Evolutionary conservation across 2,329 filamentous ascomycete genomes (phyloP).

Genomic region (Pseudogymnoascus sp.): DNA sequence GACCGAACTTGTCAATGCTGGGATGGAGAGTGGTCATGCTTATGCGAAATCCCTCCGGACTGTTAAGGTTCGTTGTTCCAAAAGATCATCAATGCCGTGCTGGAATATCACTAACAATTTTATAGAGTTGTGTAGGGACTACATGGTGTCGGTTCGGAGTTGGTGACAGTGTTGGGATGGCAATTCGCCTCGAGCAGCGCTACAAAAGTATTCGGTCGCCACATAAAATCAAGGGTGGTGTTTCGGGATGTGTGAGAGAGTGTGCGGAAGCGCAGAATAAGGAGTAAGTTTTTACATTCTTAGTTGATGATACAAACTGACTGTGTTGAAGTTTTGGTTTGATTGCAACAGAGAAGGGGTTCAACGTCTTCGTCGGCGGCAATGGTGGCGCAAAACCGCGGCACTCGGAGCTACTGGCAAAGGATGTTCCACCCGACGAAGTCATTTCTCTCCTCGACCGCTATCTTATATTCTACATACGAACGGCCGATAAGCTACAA

Average conservation of each 20-base stretch:
- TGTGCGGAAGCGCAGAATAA: slow-evolving; percentile 91
- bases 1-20: slow-evolving; percentile 69
- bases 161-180: slow-evolving; percentile 85
- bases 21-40: slow-evolving; percentile 84
- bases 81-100: background rate
- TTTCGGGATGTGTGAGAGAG: slow-evolving; percentile 85
- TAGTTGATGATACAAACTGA: background rate
- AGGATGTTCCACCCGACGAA: slow-evolving; percentile 75
- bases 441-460: slow-evolving; percentile 78
- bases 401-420: slow-evolving; percentile 75
- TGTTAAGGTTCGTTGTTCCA: slow-evolving; percentile 47
- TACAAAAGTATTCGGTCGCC: slow-evolving; percentile 87
- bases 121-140: slow-evolving; percentile 69
- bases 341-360: slow-evolving; percentile 86
- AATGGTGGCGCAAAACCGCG: slow-evolving; percentile 81
- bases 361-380: slow-evolving; percentile 84
- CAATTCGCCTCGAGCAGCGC: slow-evolving; percentile 75
- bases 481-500: slow-evolving; percentile 83
- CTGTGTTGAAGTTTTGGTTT: slow-evolving; percentile 60
- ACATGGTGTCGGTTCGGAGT: slow-evolving; percentile 89
- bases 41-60: slow-evolving; percentile 85
- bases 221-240: slow-evolving; percentile 86
- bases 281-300: slow-evolving; percentile 47
- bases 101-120: background rate
- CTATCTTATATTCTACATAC: slow-evolving; percentile 89